phyloP scores from a whole-genome alignment of 2,329 filamentous ascomycete genomes.

The Neurospora sp. region DNA sequence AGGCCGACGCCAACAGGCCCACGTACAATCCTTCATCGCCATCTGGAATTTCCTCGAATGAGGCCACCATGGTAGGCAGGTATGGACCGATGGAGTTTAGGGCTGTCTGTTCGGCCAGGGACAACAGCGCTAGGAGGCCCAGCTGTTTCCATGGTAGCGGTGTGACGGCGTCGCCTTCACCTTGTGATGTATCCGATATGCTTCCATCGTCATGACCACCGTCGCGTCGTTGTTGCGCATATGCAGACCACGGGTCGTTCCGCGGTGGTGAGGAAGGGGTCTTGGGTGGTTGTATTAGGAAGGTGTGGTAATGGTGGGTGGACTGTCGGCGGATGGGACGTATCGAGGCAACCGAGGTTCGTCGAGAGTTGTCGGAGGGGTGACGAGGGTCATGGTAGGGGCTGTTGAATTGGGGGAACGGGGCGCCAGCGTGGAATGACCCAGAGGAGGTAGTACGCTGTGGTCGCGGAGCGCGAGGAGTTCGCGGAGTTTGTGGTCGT shows the following conservation, averaged over 20 bases:
- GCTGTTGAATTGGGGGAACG: slow-evolving; percentile 29
- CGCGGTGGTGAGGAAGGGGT: slow-evolving; percentile 38
- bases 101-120: slow-evolving; percentile 88
- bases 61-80: slow-evolving; percentile 80
- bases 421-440: slow-evolving; percentile 43
- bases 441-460: slow-evolving; percentile 27
- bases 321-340: slow-evolving; percentile 27
- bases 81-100: slow-evolving; percentile 96
- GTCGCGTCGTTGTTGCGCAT: slow-evolving; percentile 15
- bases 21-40: slow-evolving; percentile 76
- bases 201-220: slow-evolving; percentile 7
- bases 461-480: slow-evolving; percentile 7
- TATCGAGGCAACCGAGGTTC: slow-evolving; percentile 9
- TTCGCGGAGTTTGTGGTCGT: neutral
- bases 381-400: slow-evolving; percentile 16
- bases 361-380: slow-evolving; percentile 11
- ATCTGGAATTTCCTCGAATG: slow-evolving; percentile 69
- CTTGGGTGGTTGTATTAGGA: slow-evolving; percentile 64
- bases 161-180: slow-evolving; percentile 43
- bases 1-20: slow-evolving; percentile 79
- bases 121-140: slow-evolving; percentile 74
- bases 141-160: slow-evolving; percentile 79
- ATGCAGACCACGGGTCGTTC: slow-evolving; percentile 17
- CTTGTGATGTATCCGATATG: slow-evolving; percentile 14
- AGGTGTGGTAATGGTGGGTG: slow-evolving; percentile 65